Conservation (phyloP, 148 eudicot genomes). For the Salicornia ramosissima region DNA sequence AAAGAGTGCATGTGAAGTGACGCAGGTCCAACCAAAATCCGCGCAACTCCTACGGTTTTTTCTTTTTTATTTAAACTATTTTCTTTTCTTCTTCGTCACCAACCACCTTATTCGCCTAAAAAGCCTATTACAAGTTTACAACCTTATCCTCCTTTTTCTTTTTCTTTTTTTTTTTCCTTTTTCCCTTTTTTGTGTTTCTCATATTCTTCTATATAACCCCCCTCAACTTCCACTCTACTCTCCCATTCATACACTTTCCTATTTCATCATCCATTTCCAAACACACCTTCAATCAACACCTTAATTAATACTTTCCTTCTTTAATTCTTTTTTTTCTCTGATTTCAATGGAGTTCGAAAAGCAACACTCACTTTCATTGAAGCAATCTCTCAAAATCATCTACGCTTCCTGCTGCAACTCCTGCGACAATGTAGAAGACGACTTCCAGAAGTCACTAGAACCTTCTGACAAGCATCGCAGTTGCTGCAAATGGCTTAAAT, state of each 20-base stretch:
- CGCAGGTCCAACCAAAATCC: neutral
- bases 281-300: neutral
- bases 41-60: constrained; percentile 4
- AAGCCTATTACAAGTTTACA: no score
- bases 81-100: neutral
- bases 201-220: neutral
- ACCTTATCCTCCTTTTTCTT: neutral
- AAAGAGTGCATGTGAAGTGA: neutral
- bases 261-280: constrained; percentile 3
- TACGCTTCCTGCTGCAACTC: constrained; percentile 25
- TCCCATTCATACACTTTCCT: no score
- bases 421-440: constrained; percentile 21
- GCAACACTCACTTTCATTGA: constrained; percentile 21
- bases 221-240: neutral
- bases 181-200: neutral
- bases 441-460: constrained; percentile 2
- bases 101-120: neutral
- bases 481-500: constrained; percentile 29
- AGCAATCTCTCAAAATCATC: constrained; percentile 26
- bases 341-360: constrained; percentile 28
- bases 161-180: neutral
- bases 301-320: no score
- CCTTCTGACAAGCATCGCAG: constrained; percentile 6
- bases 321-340: no score
- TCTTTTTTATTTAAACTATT: neutral